Conservation (phyloP, 2,329 filamentous ascomycete genomes). For the Aspergillus costaricaensis region DNA sequence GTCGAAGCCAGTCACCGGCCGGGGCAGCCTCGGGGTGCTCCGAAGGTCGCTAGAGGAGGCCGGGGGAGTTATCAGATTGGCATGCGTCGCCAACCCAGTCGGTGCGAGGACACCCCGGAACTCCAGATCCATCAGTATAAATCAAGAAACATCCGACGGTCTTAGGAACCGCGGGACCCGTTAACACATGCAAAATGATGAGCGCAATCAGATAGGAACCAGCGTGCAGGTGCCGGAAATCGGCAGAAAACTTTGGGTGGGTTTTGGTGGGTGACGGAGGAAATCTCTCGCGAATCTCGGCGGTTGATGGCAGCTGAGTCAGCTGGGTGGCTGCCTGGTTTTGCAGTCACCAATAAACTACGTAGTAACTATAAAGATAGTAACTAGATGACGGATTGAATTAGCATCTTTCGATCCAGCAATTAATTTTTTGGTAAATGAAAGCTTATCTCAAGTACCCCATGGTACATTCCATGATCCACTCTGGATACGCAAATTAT, state of each 20-base stretch:
- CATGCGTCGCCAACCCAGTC: constrained; percentile 33
- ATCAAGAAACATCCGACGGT: constrained; percentile 28
- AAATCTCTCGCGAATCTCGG: constrained; percentile 32
- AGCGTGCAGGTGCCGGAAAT: constrained; percentile 40
- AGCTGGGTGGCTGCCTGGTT: background rate
- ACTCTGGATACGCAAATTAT: too few relatives aligned
- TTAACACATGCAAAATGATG: constrained; percentile 25
- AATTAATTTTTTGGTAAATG: too few relatives aligned
- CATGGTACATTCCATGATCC: too few relatives aligned
- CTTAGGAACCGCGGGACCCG: constrained; percentile 31
- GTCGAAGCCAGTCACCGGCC: constrained; percentile 33
- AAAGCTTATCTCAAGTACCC: too few relatives aligned
- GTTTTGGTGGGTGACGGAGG: background rate
- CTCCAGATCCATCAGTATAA: constrained; percentile 39
- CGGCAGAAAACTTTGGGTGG: constrained; percentile 35
- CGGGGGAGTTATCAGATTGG: constrained; percentile 31
- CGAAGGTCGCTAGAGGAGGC: constrained; percentile 36
- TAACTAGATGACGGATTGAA: too few relatives aligned
- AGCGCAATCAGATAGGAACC: constrained; percentile 25
- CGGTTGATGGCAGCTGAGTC: constrained; percentile 23
- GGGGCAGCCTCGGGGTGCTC: constrained; percentile 35
- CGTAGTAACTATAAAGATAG: too few relatives aligned
- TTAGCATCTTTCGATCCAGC: too few relatives aligned
- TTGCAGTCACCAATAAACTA: too few relatives aligned
- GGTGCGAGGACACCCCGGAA: constrained; percentile 39